Percentiles rank a stretch among this genome's conserved stretches.
phyloP scores from a whole-genome alignment of 2,329 filamentous ascomycete species.

The Colletotrichum sp. region DNA sequence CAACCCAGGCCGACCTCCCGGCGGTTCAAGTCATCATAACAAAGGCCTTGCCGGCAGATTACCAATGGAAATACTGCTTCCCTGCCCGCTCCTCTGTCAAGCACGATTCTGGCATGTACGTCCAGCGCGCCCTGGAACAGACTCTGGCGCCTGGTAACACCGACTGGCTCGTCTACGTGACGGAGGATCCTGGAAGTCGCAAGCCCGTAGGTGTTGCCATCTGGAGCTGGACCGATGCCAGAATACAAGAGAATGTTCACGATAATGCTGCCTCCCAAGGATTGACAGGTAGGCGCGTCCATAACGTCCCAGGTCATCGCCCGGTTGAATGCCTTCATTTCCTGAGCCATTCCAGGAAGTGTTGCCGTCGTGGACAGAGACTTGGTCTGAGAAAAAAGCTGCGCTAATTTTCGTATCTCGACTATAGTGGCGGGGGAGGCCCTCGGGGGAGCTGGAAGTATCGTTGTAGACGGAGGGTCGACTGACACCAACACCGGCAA shows the following conservation, averaged over 20 bases:
- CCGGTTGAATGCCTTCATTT: background rate
- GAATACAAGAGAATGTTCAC: background rate
- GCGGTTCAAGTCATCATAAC: background rate
- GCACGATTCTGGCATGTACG: background rate
- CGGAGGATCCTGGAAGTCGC: background rate
- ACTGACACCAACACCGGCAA: no score
- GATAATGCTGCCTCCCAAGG: background rate
- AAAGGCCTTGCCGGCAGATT: background rate
- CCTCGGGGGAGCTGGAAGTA: background rate
- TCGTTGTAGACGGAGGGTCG: rapidly evolving
- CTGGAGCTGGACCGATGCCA: background rate
- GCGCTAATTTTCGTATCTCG: background rate
- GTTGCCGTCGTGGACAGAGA: background rate
- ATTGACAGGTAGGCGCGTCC: background rate
- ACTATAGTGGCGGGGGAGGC: background rate
- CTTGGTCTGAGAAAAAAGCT: background rate
- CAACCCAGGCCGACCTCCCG: background rate
- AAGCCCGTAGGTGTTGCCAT: background rate
- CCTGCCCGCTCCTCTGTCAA: background rate
- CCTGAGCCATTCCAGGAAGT: background rate
- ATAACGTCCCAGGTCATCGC: background rate
- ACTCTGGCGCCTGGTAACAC: background rate
- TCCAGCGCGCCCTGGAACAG: background rate
- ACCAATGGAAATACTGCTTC: background rate
- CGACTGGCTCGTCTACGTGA: background rate